Evolutionary conservation across 2,329 filamentous ascomycete genomes (phyloP), one percentile per base, ranked within the genome.

Genomic region (Trichoderma lentiforme): DNA sequence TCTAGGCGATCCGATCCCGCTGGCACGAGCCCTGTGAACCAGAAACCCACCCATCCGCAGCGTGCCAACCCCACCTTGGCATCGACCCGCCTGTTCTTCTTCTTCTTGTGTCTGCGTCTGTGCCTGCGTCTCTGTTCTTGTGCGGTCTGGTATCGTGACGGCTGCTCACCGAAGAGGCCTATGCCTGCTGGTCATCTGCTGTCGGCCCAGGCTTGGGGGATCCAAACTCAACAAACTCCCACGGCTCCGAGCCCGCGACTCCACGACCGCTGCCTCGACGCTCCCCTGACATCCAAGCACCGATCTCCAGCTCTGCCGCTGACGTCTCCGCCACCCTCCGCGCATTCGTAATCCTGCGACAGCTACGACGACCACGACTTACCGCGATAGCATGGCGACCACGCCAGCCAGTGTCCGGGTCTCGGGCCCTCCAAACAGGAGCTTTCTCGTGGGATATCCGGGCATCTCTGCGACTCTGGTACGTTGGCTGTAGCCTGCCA

Each of bases 391-490:
- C 77, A 81, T 81, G 78, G 78, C 80, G 68, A 73, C 77, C n/a
- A 76, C 75, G 73, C 78, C 80, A 72, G 81, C 81, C 74, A 82
- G 78, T 83, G 96, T 99, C 85, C 92, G 96, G 88, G 94, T 99
- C 84, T 97, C 94, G 76, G 96, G 96, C 81, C 95, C 95, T 81
- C 95, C 96, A 77, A 99, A 99, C 84, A 96, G 94, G 84, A 96
- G 93, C 84, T 98, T 97, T 81, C 88, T 98, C 75, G 94, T 98
- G 77, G 96, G 96, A 77, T 99, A 98, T 83, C 96, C 96, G 71
- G 96, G 96, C 77, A 98, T 99, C 82, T 98, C 95, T 71, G 96
- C 96, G 79, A 99, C 96, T 47, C 84, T 98, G 89, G 95, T 98
- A 88, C 84, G 93, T 89, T 43, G 30, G 28, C 43, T 18, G 28